Evolutionary conservation across 1,139 yeast species (phyloP).

Genomic region (Scheffersomyces segobiensis): DNA sequence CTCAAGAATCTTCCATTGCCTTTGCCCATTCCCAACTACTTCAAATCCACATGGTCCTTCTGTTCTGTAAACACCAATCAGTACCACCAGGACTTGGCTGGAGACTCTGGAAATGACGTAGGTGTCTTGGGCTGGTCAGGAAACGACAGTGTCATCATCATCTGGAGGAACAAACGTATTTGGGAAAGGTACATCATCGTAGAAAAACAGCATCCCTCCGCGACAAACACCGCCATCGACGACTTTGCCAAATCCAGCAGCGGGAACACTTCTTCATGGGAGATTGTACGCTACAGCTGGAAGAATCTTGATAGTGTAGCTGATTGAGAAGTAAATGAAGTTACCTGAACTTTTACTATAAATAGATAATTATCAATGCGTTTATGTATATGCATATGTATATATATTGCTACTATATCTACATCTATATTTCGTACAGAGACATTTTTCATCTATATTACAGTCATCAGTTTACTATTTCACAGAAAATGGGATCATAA

Average conservation of each 20-base stretch:
- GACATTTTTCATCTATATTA: neutral
- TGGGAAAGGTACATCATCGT: slow-evolving; percentile 86
- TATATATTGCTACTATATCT: neutral
- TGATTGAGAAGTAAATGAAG: neutral
- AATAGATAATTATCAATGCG: neutral
- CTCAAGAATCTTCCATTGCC: slow-evolving; percentile 67
- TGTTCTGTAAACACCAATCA: slow-evolving; percentile 70
- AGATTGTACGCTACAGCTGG: slow-evolving; percentile 76
- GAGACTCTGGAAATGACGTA: slow-evolving; percentile 40
- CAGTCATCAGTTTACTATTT: slow-evolving; percentile 25
- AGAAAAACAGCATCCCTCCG: slow-evolving; percentile 26
- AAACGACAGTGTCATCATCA: slow-evolving; percentile 61
- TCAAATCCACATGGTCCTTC: slow-evolving; percentile 87
- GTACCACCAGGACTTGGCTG: slow-evolving; percentile 25
- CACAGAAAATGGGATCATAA: slow-evolving; percentile 43
- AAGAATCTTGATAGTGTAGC: slow-evolving; percentile 49
- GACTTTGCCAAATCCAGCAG: neutral
- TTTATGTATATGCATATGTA: no score
- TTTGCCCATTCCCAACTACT: slow-evolving; percentile 63
- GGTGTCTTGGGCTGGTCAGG: slow-evolving; percentile 83
- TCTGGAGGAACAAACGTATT: slow-evolving; percentile 71
- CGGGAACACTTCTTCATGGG: slow-evolving; percentile 39
- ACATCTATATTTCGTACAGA: neutral
- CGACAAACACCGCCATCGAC: neutral
- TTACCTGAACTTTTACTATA: neutral